phyloP scores from a whole-genome alignment of 225 moss, liverwort and hornwort genomes.

The Sphagnum tenellum region DNA sequence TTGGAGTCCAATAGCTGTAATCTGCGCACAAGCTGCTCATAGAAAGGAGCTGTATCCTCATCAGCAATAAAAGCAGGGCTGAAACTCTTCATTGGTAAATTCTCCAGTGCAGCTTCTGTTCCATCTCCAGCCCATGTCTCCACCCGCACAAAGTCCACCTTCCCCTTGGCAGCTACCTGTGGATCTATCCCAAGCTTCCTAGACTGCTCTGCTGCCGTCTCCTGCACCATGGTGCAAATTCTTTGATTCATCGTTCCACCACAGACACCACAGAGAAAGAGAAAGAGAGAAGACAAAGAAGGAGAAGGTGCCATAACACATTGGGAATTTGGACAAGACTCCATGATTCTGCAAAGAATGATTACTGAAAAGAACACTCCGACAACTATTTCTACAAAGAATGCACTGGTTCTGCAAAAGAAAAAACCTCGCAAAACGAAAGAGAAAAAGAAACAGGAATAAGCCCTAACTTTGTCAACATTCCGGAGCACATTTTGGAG shows the following conservation, averaged over 20 bases:
- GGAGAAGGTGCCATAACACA: no score
- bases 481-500: conserved; percentile 60
- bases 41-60: conserved; percentile 50
- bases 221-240: conserved; percentile 20
- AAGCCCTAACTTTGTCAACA: conserved; percentile 54
- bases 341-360: no score
- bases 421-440: no score
- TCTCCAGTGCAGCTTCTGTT: conserved; percentile 65
- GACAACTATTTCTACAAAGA: no score
- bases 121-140: conserved; percentile 80
- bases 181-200: conserved; percentile 72
- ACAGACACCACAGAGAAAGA: neutral
- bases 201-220: conserved; percentile 46
- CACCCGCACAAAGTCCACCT: conserved; percentile 90
- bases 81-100: conserved; percentile 78
- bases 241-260: neutral
- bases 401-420: no score
- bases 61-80: conserved; percentile 77
- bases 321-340: no score
- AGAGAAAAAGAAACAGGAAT: neutral
- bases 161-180: conserved; percentile 60
- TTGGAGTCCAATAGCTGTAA: conserved; percentile 94
- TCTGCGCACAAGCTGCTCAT: conserved; percentile 92
- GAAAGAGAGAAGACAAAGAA: neutral
- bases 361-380: no score